Evolutionary conservation across 371 early-diverging fungal genomes (phyloP), one percentile per base, ranked within the genome.

Genomic region (Chytridium lagenaria): DNA sequence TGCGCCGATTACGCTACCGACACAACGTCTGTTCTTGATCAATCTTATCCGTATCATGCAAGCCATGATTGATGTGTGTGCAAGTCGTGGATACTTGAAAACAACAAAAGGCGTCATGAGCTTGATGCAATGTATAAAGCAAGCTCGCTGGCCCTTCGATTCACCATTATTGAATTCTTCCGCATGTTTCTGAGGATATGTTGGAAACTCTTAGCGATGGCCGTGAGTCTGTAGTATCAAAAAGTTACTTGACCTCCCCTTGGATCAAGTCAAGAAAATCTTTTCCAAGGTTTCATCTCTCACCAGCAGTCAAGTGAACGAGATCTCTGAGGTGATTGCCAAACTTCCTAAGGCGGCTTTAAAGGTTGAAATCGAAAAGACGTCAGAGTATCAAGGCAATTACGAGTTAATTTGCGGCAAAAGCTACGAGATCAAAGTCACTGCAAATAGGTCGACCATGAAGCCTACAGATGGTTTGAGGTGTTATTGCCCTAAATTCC

Each of bases 41-140:
- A 93, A 69, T 86, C 93, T n/a, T 15, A 90, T 96, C 67, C 94
- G 98, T 79, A 89, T 97, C 64, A 84, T 90, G 69, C 89, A 94
- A 85, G 96, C 98, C 5, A 93, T 96, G 94, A 88, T 96, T 55
- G 97, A 96, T 73, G 88, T 95, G 0, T 84, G 91, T 0, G 92
- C 91, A n/a, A 90, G 91, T 71, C 81, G 86, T 67, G 94, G 94
- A 0, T 87, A 84, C 59, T 64, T 93, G 67, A 77, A 76, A 0
- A 89, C 90, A 0, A 80, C 88, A 30, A 76, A 93, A 50, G 90
- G 87, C 0, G 84, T 90, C 16, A 92, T 95, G 89, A 80, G 84
- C 37, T 80, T 94, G 74, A 81, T 95, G 65, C 96, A 95, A 81
- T 91, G 90, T 59, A 86, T 96, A 74, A 96, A 96, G 81, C 96